Base-by-base conservation (phyloP, 2,329 filamentous ascomycete species). In the Fusarium pilosicola region DNA sequence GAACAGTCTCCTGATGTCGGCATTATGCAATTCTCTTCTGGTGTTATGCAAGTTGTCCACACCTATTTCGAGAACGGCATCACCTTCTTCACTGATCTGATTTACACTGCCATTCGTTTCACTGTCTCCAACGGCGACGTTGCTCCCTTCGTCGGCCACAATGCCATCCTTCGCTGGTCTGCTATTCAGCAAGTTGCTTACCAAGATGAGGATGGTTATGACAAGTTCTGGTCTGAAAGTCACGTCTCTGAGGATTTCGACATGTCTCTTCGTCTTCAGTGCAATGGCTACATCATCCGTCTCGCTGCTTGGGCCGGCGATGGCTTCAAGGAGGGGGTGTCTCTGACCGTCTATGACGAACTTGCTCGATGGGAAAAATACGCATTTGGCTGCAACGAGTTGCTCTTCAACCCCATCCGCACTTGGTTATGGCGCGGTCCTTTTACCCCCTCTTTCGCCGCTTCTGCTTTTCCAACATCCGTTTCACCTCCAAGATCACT, bases 351-450 rank as follows among this genome's bases (percentile, higher is more conserved):
- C 15, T 95, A 96, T 79, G 93, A 96, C 81, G 94, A 96, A 81
- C 86, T 96, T 68, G 92, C 93, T 5, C 91, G 93, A 65, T 96
- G 94, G 93, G 93, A 96, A 79, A 96, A 96, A 83, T 95, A 95
- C 80, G 94, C 93, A 7, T 95, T 94, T 77, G 93, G 93, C 42
- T 95, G 94, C 83, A 94, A 93, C 80, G 93, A 95, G 84, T 86
- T 96, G 65, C 86, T 96, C 65, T 96, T 96, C 85, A 88, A 96
- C 79, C 94, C 93, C 7, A 85, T 96, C 68, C 88, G 89, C 68
- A 90, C 90, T 75, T 96, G 94, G 94, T 81, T 90, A 49, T 90
- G 87, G 79, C 89, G 87, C 22, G 94, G 94, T 1, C 94, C 94
- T 34, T 93, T 96, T 80, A 96, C 94, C 8, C 91, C 28, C 88